phyloP scores from a whole-genome alignment of 1,284 basidiomycete genomes.

The Marasmius fiardii region DNA sequence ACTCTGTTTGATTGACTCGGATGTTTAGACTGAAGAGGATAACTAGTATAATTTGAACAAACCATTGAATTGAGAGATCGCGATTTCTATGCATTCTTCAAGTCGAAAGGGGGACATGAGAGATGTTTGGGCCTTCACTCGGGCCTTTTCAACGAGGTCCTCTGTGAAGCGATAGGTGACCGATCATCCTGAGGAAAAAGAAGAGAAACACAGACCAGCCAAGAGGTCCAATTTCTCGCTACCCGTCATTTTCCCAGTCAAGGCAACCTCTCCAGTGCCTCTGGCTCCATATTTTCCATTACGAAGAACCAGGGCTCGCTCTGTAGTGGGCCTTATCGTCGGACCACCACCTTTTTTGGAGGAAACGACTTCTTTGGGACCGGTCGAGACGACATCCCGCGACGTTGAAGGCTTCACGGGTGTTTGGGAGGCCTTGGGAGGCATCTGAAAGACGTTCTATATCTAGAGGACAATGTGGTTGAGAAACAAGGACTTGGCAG shows the following conservation, averaged over 20 bases:
- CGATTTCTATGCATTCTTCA: conserved; percentile 59
- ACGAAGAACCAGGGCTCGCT: conserved; percentile 66
- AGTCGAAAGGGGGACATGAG: conserved; percentile 61
- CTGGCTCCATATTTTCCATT: conserved; percentile 69
- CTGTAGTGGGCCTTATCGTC: conserved; percentile 55
- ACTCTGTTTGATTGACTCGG: conserved; percentile 34
- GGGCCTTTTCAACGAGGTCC: conserved; percentile 58
- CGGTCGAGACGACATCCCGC: conserved; percentile 41
- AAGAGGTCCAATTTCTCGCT: conserved; percentile 76
- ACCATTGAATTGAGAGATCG: conserved; percentile 70
- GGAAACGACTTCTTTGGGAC: conserved; percentile 27
- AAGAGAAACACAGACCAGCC: conserved; percentile 46
- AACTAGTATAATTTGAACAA: conserved; percentile 18
- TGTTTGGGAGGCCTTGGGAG: conserved; percentile 16
- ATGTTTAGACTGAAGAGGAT: background rate
- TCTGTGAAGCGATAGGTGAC: conserved; percentile 36
- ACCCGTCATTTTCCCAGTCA: conserved; percentile 57
- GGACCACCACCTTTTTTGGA: conserved; percentile 40
- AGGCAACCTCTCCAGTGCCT: conserved; percentile 64
- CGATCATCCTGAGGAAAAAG: conserved; percentile 8
- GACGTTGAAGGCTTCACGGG: conserved; percentile 22
- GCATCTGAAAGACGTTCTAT: conserved; percentile 10
- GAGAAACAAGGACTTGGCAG: too few relatives aligned
- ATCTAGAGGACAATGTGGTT: too few relatives aligned
- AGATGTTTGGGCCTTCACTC: conserved; percentile 50